Evolutionary conservation across 2,329 filamentous ascomycete species (phyloP).

Genomic region (Conoideocrella luteorostrata): DNA sequence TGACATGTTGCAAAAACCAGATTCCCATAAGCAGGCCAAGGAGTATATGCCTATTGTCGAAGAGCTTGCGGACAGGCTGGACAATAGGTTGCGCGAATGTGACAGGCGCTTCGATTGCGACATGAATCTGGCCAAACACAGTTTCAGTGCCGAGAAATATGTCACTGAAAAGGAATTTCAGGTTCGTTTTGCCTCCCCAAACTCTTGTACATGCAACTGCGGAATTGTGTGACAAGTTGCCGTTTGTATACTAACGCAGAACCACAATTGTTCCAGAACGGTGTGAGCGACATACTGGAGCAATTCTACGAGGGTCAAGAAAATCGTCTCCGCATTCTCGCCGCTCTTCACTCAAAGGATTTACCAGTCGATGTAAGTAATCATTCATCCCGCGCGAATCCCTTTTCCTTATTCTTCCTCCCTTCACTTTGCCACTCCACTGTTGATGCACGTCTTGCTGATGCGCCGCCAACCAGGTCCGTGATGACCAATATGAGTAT

Average conservation of each 20-base stretch:
- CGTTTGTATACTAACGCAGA: neutral
- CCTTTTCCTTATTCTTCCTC: conserved; percentile 4
- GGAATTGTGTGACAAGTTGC: neutral
- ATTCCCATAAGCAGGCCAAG: conserved; percentile 44
- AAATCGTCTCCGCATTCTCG: conserved; percentile 38
- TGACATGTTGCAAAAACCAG: conserved; percentile 47
- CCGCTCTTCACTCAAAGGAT: conserved; percentile 34
- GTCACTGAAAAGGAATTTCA: conserved; percentile 28
- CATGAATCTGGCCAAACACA: conserved; percentile 31
- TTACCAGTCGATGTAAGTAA: conserved; percentile 44
- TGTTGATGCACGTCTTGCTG: conserved; percentile 9
- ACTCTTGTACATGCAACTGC: neutral
- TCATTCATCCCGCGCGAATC: neutral
- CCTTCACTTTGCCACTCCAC: conserved; percentile 1
- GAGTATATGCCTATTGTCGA: conserved; percentile 47
- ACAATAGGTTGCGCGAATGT: conserved; percentile 24
- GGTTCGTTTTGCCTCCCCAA: conserved; percentile 27
- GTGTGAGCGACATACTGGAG: conserved; percentile 31
- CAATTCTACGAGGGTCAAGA: conserved; percentile 40
- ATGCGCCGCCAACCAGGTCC: conserved; percentile 22
- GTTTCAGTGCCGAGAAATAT: conserved; percentile 25
- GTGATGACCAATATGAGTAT: conserved; percentile 39
- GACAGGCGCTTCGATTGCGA: conserved; percentile 27
- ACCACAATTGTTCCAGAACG: conserved; percentile 23
- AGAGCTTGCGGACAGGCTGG: conserved; percentile 36